A percentile compares a stretch with the other conserved stretches of the same genome.
These are phyloP conservation scores for Phlyctochytrium bullatum DNA, from an alignment of 192 early-diverging fungal genomes.

Conservation along the genomic window DNA sequence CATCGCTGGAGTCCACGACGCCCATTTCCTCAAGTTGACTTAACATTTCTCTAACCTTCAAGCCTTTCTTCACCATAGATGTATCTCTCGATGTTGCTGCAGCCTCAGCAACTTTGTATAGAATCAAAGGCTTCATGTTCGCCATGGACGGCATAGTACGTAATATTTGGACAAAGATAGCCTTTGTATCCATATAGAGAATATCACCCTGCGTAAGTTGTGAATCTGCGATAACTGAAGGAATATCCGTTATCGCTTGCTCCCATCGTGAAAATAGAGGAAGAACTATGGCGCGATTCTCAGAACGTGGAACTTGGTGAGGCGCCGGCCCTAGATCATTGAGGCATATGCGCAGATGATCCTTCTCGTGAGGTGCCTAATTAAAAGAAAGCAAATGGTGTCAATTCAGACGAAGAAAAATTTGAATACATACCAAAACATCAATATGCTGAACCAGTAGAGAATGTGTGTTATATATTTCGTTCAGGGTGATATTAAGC, in stretches of 20 bases:
- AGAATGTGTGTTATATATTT: constrained; percentile 90
- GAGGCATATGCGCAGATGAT: constrained; percentile 75
- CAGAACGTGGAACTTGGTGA: constrained; percentile 72
- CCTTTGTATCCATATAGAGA: constrained; percentile 94
- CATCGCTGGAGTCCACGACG: constrained; percentile 71
- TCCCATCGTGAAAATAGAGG: constrained; percentile 84
- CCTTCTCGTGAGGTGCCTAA: constrained; percentile 71
- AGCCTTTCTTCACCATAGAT: constrained; percentile 85
- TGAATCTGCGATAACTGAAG: constrained; percentile 66
- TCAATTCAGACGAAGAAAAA: not conserved
- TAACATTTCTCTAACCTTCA: constrained; percentile 95
- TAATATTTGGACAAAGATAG: constrained; percentile 88
- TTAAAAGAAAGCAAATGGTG: not conserved
- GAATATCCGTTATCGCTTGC: constrained; percentile 66
- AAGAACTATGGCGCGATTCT: constrained; percentile 71
- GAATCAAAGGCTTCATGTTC: constrained; percentile 49
- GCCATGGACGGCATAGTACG: constrained; percentile 79
- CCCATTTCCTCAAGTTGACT: constrained; percentile 76
- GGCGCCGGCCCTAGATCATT: constrained; percentile 75
- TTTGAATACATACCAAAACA: constrained; percentile 46
- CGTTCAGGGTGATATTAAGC: constrained; percentile 88
- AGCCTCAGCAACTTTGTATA: constrained; percentile 75
- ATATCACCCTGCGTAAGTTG: constrained; percentile 92
- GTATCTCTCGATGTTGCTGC: constrained; percentile 87
- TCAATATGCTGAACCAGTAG: constrained; percentile 81